Conservation (phyloP, 371 early-diverging fungal species). For the Rhizopus delemar region DNA sequence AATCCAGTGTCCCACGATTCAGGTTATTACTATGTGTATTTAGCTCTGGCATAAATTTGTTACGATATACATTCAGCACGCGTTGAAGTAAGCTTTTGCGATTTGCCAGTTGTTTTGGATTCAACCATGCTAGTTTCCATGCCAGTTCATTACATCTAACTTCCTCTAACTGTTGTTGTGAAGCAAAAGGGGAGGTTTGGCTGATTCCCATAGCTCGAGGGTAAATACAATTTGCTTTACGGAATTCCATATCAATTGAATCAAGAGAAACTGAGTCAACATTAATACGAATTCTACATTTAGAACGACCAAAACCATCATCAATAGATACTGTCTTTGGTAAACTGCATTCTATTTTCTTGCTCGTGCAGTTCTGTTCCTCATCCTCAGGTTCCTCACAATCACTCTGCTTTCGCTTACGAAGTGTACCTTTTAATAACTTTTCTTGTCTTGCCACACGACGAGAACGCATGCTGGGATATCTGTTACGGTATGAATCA, state of each 20-base stretch:
- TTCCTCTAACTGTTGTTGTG: constrained; percentile 47
- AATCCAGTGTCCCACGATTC: constrained; percentile 31
- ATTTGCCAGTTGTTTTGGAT: constrained; percentile 49
- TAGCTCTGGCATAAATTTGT: constrained; percentile 41
- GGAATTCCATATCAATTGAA: constrained; percentile 41
- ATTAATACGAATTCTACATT: constrained; percentile 44
- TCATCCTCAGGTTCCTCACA: constrained; percentile 11
- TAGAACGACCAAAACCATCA: constrained; percentile 25
- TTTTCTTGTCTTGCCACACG: constrained; percentile 83
- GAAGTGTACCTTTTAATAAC: constrained; percentile 46
- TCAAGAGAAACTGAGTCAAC: constrained; percentile 48
- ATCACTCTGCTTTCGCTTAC: constrained; percentile 40
- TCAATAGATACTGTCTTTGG: constrained; percentile 35
- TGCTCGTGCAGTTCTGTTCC: background rate
- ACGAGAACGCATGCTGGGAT: constrained; percentile 76
- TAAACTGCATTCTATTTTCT: constrained; percentile 4
- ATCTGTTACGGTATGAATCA: constrained; percentile 87
- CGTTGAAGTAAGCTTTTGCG: constrained; percentile 49
- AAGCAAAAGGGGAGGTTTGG: constrained; percentile 24
- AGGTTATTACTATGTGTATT: constrained; percentile 38
- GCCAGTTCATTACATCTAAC: constrained; percentile 49
- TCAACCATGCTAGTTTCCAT: constrained; percentile 57
- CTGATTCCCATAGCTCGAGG: constrained; percentile 49
- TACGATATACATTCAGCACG: constrained; percentile 50
- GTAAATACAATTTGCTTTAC: constrained; percentile 47